Evolutionary conservation across 768 basidiomycete species (phyloP).

Genomic region (Tulasnella sp.): DNA sequence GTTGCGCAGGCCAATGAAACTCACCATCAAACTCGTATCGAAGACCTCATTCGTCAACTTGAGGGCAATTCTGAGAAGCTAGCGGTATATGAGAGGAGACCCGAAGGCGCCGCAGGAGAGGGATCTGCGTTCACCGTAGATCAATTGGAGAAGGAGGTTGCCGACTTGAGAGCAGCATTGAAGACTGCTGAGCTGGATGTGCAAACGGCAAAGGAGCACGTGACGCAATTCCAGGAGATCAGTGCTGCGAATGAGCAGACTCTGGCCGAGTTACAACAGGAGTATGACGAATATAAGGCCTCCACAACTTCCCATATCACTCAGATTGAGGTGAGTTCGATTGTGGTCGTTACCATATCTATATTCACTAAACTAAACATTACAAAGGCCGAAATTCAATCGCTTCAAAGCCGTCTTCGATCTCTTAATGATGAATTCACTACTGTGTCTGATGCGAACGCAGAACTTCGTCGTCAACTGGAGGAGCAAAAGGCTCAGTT

Average conservation of each 20-base stretch:
- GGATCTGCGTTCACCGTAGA: conserved; percentile 42
- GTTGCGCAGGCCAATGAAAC: conserved; percentile 19
- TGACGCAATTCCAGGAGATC: conserved; percentile 77
- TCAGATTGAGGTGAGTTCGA: conserved; percentile 48
- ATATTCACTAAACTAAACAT: background rate
- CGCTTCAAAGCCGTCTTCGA: conserved; percentile 49
- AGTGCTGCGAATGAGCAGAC: conserved; percentile 71
- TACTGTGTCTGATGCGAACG: conserved; percentile 34
- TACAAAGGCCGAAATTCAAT: conserved; percentile 46
- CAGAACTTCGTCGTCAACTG: conserved; percentile 48
- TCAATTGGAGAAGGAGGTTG: conserved; percentile 71
- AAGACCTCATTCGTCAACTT: conserved; percentile 34
- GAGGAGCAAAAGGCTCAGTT: conserved; percentile 60
- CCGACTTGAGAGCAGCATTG: conserved; percentile 66
- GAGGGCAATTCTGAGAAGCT: conserved; percentile 76
- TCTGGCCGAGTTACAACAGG: conserved; percentile 50
- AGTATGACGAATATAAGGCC: conserved; percentile 68
- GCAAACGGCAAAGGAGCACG: conserved; percentile 52
- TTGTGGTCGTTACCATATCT: background rate
- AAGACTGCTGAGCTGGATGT: conserved; percentile 71
- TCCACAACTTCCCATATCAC: conserved; percentile 57
- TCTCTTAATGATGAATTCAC: conserved; percentile 41
- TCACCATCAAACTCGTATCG: conserved; percentile 18
- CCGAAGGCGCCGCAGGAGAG: conserved; percentile 22
- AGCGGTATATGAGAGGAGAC: conserved; percentile 68